Evolutionary conservation across 768 basidiomycete species (phyloP).

Genomic region (Trametes coccinea): DNA sequence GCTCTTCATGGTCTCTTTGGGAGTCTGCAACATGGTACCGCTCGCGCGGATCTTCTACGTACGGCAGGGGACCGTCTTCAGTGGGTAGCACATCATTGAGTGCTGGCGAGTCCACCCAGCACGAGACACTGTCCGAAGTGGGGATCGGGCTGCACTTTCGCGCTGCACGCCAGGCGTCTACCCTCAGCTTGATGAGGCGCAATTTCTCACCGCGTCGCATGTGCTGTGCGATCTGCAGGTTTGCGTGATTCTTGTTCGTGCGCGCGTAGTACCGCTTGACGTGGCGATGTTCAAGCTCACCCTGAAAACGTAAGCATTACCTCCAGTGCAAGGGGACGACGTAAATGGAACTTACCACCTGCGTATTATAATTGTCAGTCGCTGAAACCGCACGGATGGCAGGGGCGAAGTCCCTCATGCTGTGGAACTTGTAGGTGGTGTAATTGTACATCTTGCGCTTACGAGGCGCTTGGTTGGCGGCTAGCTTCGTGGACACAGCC

Average conservation of each 20-base stretch:
- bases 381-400: constrained; percentile 23
- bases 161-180: neutral
- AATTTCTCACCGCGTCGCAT: constrained; percentile 25
- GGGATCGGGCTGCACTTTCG: too few species aligned
- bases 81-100: neutral
- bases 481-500: neutral
- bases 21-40: constrained; percentile 1
- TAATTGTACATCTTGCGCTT: constrained; percentile 21
- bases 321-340: too few species aligned
- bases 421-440: constrained; percentile 31
- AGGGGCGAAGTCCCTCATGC: constrained; percentile 22
- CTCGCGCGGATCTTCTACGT: neutral
- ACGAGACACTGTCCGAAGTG: neutral
- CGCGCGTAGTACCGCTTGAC: constrained; percentile 40
- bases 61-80: neutral
- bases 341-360: constrained; percentile 25
- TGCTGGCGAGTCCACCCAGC: neutral
- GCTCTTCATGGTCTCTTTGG: neutral
- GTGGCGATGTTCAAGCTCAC: constrained; percentile 38
- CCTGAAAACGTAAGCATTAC: constrained; percentile 26
- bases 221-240: constrained; percentile 33
- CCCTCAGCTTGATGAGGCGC: constrained; percentile 18
- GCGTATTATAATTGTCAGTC: constrained; percentile 30
- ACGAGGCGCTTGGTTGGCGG: too few species aligned
- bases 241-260: constrained; percentile 38